Base-by-base conservation (phyloP, 139 green algal genomes). In the Diplosphaera chodatii region DNA sequence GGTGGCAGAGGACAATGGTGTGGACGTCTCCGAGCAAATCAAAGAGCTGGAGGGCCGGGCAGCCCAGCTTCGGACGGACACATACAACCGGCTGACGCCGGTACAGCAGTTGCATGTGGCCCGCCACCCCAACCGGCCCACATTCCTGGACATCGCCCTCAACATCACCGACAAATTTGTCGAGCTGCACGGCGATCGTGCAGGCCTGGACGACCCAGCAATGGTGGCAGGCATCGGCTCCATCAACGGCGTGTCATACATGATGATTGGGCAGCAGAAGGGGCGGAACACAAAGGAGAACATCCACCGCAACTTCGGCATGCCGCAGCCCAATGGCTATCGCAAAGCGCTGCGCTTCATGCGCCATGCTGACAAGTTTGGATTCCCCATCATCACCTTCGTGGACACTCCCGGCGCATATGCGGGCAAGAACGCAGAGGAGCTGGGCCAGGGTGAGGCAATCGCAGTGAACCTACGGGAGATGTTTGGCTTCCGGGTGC, bases 191-290 rank as follows among this genome's bases (percentile, higher is more conserved):
- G 94, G 94, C 28, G 94, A 98, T 85, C 82, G 94, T 13, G 92
- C 80, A 15, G 90, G 90, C 15, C 77, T 93, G 37, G 93, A 98
- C 77, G 94, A 98, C 82, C 93, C 92, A 2, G 93, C 94, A 18
- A 89, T 98, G 41, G 93, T 98, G 25, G 97, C 91, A 69, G 94
- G 94, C n/a, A 86, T 98, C 29, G 94, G 85, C 68, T 88, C 70
- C 71, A 97, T 98, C 18, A 89, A 98, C 55, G 93, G 91, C 56
- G 81, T 86, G 6, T 87, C 87, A 37, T 97, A 97, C 79, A 98
- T 98, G 94, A 92, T 98, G 76, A 96, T 98, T 67, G 94, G 94
- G 22, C 94, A 98, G 69, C 94, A 98, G 74, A 98, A 98, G 80
- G 94, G 94, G 8, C 80, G 94, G 41, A 98, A 97, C 86, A 98